These are phyloP conservation scores for Neurospora sublineolata DNA, from an alignment of 495 filamentous ascomycete species.

Conservation along the genomic window DNA sequence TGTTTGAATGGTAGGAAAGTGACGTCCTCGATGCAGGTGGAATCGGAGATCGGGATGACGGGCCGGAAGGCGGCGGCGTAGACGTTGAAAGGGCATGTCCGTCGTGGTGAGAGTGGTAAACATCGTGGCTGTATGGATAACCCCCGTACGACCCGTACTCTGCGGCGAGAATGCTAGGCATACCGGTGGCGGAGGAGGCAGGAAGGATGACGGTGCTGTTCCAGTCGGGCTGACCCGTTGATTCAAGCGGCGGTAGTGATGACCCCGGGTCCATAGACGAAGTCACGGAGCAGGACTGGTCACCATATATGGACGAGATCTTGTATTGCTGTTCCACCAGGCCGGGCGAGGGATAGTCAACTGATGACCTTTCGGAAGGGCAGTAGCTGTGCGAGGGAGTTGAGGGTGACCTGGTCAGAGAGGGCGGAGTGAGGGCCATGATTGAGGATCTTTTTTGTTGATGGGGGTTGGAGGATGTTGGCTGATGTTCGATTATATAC, in stretches of 20 bases:
- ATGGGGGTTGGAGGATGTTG: conserved; percentile 10
- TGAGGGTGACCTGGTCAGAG: conserved; percentile 36
- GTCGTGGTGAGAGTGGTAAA: conserved; percentile 33
- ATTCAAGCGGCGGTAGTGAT: conserved; percentile 31
- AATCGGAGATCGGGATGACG: conserved; percentile 33
- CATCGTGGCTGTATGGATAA: conserved; percentile 38
- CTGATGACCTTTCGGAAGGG: conserved; percentile 33
- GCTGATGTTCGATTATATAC: conserved; percentile 16
- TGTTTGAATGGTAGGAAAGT: conserved; percentile 25
- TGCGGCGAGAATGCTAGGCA: conserved; percentile 38
- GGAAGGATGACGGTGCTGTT: conserved; percentile 26
- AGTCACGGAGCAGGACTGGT: conserved; percentile 27
- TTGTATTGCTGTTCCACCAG: conserved; percentile 37
- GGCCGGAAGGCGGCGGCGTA: conserved; percentile 29
- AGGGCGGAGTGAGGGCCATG: conserved; percentile 40
- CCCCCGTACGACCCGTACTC: conserved; percentile 43
- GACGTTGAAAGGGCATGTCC: conserved; percentile 32
- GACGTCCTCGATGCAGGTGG: conserved; percentile 19
- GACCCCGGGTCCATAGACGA: conserved; percentile 29
- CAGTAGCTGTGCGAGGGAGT: conserved; percentile 37
- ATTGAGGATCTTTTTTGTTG: conserved; percentile 7
- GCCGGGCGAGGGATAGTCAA: conserved; percentile 35
- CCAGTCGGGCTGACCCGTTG: conserved; percentile 34
- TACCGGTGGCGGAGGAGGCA: conserved; percentile 26
- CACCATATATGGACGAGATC: conserved; percentile 33